Evolutionary conservation across 1,139 yeast species (phyloP).

Genomic region (Candida sp.): DNA sequence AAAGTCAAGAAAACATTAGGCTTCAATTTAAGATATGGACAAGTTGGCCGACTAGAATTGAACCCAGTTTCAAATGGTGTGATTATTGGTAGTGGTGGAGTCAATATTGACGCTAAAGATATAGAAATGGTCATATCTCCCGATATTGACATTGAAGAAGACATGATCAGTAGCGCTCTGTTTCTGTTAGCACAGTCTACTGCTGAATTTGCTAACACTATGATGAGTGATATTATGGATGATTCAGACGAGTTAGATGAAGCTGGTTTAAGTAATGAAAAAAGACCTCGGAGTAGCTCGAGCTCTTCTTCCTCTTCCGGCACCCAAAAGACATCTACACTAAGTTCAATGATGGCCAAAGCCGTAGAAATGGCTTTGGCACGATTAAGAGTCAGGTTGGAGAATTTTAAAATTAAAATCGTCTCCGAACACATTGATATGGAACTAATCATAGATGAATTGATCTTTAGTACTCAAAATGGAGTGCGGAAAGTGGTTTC

Average conservation of each 20-base stretch:
- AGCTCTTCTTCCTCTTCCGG: slow-evolving; percentile 8
- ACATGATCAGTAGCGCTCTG: slow-evolving; percentile 29
- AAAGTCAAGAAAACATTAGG: slow-evolving; percentile 67
- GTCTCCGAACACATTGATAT: slow-evolving; percentile 49
- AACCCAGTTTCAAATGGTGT: slow-evolving; percentile 35
- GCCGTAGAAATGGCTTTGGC: slow-evolving; percentile 72
- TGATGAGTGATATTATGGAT: slow-evolving; percentile 34
- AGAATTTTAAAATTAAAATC: slow-evolving; percentile 42
- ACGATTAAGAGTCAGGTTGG: slow-evolving; percentile 49
- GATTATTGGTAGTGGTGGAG: slow-evolving; percentile 49
- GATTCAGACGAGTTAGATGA: slow-evolving; percentile 13
- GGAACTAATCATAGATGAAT: slow-evolving; percentile 38
- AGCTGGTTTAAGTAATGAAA: slow-evolving; percentile 8
- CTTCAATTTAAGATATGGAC: slow-evolving; percentile 60
- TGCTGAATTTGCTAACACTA: slow-evolving; percentile 60
- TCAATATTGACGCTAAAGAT: slow-evolving; percentile 56
- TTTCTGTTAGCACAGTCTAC: slow-evolving; percentile 60
- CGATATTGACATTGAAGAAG: slow-evolving; percentile 28
- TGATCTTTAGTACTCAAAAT: slow-evolving; percentile 39
- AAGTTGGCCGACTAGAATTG: slow-evolving; percentile 49
- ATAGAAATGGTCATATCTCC: slow-evolving; percentile 57
- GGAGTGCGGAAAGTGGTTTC: slow-evolving; percentile 44
- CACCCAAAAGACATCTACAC: slow-evolving; percentile 25
- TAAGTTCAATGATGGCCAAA: slow-evolving; percentile 55
- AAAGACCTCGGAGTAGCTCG: slow-evolving; percentile 4